Base-by-base conservation (phyloP, 805 yeast species). In the Ogataea haglerorum region DNA sequence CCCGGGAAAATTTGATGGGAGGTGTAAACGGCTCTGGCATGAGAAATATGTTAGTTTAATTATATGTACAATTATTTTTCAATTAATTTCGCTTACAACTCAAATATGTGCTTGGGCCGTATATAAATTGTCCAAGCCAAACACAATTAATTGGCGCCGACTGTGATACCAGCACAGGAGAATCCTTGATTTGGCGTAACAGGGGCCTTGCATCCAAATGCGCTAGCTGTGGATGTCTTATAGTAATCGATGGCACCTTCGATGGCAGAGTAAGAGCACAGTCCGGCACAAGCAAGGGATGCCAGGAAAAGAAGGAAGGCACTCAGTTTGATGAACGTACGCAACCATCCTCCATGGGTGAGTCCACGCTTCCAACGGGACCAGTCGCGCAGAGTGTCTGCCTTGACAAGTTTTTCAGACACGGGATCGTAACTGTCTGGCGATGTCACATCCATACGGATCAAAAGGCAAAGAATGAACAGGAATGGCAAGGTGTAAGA, bases 1-100 rank as follows among this genome's bases (percentile, higher is more conserved):
- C 77, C 12, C 78, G 69, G 36, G 80, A 78, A 61, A 84, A 93
- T 43, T 88, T 72, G 45, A 90, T 68, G 2, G 99, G 98, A 0
- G 96, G 87, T 0, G 80, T 81, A 24, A 58, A 41, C 5, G 58
- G 53, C 15, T 54, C 57, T 5, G 54, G 53, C 6, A 40, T 35
- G 21, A 33, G 16, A 12, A 12, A 24, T 6, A 24, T 6, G 14
- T 24, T 9, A 24, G 9, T 3, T 24, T 12, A 24, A 3, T 24
- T 24, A 23, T n/a, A 24, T 7, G 12, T 24, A 24, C 14, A 7
- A 19, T 24, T 24, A 5, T n/a, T 24, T 12, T 24, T 5, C 7
- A 12, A 24, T 24, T 24, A 24, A 12, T 24, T 24, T 24, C 27
- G 14, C 6, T 12, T n/a, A 24, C 14, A 24, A 19, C 7, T 24